Evolutionary conservation across 139 green algal species (phyloP).

Genomic region (Pseudopediastrum boryanum): DNA sequence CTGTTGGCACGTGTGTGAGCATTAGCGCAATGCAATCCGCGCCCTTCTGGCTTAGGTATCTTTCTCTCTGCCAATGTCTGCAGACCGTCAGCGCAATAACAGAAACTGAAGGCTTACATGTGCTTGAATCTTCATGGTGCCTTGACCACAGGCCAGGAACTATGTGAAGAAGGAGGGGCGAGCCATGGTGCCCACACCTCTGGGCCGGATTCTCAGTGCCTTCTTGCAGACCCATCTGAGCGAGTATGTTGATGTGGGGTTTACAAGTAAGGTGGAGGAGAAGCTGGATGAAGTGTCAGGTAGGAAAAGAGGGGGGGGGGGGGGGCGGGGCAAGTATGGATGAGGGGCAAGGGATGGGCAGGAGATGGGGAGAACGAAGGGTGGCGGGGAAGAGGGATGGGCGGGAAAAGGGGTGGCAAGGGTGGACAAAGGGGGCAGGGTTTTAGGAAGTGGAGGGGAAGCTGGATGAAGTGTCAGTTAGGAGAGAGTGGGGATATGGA

Average conservation of each 20-base stretch:
- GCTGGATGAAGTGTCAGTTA: conserved; percentile 74
- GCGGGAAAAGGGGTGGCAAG: neutral
- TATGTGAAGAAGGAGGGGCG: conserved; percentile 73
- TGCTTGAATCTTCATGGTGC: too few species aligned
- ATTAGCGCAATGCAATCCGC: too few species aligned
- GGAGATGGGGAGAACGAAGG: neutral
- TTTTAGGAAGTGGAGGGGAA: conserved; percentile 56
- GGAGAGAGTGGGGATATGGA: neutral
- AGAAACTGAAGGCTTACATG: too few species aligned
- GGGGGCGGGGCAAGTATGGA: too few species aligned
- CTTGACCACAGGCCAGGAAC: conserved; percentile 50
- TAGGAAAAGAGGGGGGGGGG: conserved; percentile 3
- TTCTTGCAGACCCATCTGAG: conserved; percentile 85
- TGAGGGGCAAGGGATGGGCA: neutral
- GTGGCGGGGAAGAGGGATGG: neutral
- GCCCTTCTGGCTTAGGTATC: too few species aligned
- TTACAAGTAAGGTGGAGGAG: conserved; percentile 73
- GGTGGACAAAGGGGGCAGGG: neutral
- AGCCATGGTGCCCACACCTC: conserved; percentile 58
- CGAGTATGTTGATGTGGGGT: conserved; percentile 82
- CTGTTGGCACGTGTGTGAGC: too few species aligned
- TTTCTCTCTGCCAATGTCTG: too few species aligned
- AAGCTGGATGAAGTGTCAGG: conserved; percentile 63
- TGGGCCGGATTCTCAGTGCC: conserved; percentile 70
- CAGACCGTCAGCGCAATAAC: too few species aligned